These are phyloP conservation scores for Aspergillus fischeri DNA, from an alignment of 2,329 filamentous ascomycete genomes.

Conservation along the genomic window DNA sequence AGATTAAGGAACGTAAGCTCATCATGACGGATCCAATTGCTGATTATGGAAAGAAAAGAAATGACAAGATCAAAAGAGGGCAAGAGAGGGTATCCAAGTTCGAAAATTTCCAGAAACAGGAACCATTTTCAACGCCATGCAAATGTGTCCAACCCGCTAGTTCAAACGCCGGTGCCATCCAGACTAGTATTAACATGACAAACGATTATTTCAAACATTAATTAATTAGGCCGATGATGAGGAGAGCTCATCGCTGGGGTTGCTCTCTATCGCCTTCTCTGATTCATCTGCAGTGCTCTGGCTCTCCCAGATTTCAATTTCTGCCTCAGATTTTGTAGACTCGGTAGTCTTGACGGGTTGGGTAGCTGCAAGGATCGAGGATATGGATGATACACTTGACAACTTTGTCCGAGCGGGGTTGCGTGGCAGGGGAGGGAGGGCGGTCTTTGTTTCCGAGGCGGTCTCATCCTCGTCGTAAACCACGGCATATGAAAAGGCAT, in stretches of 20 bases:
- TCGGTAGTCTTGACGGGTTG: constrained; percentile 25
- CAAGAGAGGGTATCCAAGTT: background rate
- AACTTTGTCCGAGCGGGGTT: constrained; percentile 15
- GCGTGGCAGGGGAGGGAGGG: constrained; percentile 5
- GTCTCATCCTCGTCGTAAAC: constrained; percentile 47
- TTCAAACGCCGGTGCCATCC: background rate
- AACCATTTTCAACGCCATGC: background rate
- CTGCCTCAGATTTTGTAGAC: constrained; percentile 49
- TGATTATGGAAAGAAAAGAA: background rate
- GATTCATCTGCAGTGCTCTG: constrained; percentile 58
- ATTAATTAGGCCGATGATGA: background rate
- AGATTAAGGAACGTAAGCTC: background rate
- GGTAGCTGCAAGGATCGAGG: constrained; percentile 20
- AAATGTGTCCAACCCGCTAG: background rate
- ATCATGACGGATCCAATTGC: background rate
- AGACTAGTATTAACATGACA: background rate
- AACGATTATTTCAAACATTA: background rate
- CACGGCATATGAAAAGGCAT: constrained; percentile 59
- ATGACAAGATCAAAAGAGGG: background rate
- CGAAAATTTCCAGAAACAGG: background rate
- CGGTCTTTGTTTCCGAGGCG: constrained; percentile 13
- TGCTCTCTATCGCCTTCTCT: constrained; percentile 1
- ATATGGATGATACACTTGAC: constrained; percentile 25
- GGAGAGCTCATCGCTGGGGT: background rate
- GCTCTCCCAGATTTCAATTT: constrained; percentile 67